Evolutionary conservation across 495 filamentous ascomycete genomes (phyloP).

Genomic region (Penicillium lividum): DNA sequence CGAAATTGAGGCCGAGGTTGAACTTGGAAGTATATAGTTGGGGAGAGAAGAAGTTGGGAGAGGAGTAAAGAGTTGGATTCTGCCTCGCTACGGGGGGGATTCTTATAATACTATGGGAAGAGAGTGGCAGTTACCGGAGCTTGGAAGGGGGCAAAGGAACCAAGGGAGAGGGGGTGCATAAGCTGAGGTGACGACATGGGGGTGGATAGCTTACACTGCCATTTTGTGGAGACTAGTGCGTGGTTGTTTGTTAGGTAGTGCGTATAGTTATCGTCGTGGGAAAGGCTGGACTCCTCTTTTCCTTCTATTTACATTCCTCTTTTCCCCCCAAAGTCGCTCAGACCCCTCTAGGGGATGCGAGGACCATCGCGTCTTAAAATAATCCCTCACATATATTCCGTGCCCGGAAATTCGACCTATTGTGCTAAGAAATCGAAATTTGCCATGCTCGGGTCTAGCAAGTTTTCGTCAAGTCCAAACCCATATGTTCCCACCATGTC

Average conservation of each 20-base stretch:
- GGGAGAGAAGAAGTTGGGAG: constrained; percentile 6
- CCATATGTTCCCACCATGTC: constrained; percentile 53
- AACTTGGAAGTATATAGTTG: constrained; percentile 7
- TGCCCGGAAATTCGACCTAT: constrained; percentile 12
- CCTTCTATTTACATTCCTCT: constrained; percentile 18
- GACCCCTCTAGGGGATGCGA: constrained; percentile 3
- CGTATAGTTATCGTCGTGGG: constrained; percentile 10
- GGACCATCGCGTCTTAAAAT: background rate
- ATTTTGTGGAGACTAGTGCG: constrained; percentile 21
- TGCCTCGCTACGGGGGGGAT: background rate
- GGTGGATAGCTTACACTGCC: constrained; percentile 25
- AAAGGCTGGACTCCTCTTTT: constrained; percentile 2
- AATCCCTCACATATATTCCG: background rate
- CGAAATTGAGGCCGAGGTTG: constrained; percentile 6
- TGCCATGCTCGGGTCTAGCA: constrained; percentile 50
- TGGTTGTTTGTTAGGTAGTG: constrained; percentile 14
- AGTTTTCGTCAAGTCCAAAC: constrained; percentile 49
- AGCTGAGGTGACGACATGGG: constrained; percentile 29
- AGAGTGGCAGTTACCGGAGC: constrained; percentile 16
- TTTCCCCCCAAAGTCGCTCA: constrained; percentile 1
- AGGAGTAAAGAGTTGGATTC: constrained; percentile 8
- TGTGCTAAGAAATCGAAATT: constrained; percentile 49
- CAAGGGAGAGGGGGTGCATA: constrained; percentile 27
- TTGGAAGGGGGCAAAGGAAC: constrained; percentile 21
- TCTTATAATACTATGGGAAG: constrained; percentile 10